phyloP scores from a whole-genome alignment of 805 yeast species.

The Candida maesae region DNA sequence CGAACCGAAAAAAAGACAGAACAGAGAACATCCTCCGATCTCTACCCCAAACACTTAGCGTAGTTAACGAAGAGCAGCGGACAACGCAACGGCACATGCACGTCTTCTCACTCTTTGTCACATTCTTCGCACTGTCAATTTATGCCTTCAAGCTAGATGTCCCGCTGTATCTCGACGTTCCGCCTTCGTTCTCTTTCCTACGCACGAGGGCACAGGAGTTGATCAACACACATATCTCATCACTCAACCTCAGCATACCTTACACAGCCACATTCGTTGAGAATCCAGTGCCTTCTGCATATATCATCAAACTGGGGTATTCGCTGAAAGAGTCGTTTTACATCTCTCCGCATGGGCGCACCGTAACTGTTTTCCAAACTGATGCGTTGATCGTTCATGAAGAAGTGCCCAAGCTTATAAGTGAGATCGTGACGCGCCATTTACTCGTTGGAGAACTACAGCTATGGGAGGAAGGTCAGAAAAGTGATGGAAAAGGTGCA shows the following conservation, averaged over 20 bases:
- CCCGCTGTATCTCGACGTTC: conserved; percentile 13
- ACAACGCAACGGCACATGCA: background rate
- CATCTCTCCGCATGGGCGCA: conserved; percentile 14
- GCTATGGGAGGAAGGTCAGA: background rate
- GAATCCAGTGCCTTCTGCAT: conserved; percentile 3
- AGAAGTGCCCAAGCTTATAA: conserved; percentile 12
- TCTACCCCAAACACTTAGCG: too few relatives aligned
- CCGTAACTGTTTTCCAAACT: conserved; percentile 11
- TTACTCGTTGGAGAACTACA: conserved; percentile 8
- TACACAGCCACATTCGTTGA: conserved; percentile 2
- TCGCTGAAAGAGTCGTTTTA: conserved; percentile 11
- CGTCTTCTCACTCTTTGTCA: background rate
- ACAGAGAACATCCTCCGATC: too few relatives aligned
- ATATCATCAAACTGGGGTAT: conserved; percentile 7
- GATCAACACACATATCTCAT: conserved; percentile 3
- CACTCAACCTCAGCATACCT: background rate
- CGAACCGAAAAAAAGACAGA: too few relatives aligned
- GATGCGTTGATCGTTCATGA: conserved; percentile 14
- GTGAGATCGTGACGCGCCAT: conserved; percentile 9
- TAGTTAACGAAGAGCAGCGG: too few relatives aligned
- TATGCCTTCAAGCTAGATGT: conserved; percentile 7
- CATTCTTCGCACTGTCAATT: background rate
- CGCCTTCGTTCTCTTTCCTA: conserved; percentile 7
- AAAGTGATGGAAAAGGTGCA: background rate
- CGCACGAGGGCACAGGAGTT: conserved; percentile 5